Evolutionary conservation across 2,329 filamentous ascomycete species (phyloP).

Genomic region (Fusarium solani-melongenae): DNA sequence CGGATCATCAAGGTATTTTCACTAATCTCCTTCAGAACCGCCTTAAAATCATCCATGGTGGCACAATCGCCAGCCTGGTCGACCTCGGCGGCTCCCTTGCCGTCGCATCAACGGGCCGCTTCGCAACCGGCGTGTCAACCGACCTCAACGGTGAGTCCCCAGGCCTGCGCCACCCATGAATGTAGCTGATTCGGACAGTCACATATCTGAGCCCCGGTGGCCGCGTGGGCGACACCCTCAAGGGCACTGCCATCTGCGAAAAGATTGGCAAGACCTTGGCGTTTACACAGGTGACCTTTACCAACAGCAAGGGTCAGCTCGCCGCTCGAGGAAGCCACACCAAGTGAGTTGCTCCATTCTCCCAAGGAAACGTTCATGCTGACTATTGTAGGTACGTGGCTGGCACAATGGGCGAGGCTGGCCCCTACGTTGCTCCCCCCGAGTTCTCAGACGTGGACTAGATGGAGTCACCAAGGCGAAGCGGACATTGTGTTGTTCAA

Average conservation of each 20-base stretch:
- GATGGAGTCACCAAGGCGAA: background rate
- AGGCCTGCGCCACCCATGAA: background rate
- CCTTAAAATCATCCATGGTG: constrained; percentile 80
- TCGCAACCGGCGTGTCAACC: constrained; percentile 72
- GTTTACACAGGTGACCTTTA: constrained; percentile 70
- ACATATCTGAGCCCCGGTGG: constrained; percentile 71
- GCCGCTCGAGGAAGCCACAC: constrained; percentile 74
- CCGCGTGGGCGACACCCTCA: constrained; percentile 65
- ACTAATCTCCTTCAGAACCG: constrained; percentile 68
- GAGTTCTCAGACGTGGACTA: constrained; percentile 51
- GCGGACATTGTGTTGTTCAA: background rate
- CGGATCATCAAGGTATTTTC: accelerated
- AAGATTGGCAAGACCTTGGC: constrained; percentile 75
- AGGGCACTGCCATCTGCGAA: constrained; percentile 68
- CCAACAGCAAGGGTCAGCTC: constrained; percentile 67
- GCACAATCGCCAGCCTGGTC: constrained; percentile 81
- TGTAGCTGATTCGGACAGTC: constrained; percentile 55
- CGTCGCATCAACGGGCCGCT: constrained; percentile 72
- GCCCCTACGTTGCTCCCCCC: constrained; percentile 51
- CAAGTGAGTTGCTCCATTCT: constrained; percentile 58
- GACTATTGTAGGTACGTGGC: constrained; percentile 44
- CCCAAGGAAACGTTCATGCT: no score
- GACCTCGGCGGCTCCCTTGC: constrained; percentile 74
- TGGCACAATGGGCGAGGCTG: constrained; percentile 50
- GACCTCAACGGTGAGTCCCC: constrained; percentile 66